Evolutionary conservation across 1,284 basidiomycete species (phyloP), one percentile per base, ranked within the genome.

Genomic region (Cryptococcus sp.): DNA sequence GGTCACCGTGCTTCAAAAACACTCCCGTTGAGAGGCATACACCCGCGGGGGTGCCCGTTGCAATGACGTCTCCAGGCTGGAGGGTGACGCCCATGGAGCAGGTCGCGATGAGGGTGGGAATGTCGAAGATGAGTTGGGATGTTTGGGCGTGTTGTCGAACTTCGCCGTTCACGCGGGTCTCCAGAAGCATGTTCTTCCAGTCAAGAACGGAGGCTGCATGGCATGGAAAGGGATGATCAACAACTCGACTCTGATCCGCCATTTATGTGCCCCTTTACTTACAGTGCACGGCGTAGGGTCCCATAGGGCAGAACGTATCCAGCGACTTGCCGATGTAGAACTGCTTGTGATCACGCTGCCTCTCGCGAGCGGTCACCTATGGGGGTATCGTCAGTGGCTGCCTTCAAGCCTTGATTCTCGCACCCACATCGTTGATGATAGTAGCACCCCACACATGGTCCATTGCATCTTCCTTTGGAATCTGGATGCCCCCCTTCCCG

Each of bases 271-370:
- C 20, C 1, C 23, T 6, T 38, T 9, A 51, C 61, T 57, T 55
- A 66, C 65, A 21, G 28, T 63, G 66, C 2, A 68, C 66, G 9
- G 65, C 66, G 52, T 60, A 66, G 5, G 65, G 64, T 6, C 66
- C 66, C 69, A 76, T 74, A 3, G 74, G 75, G 50, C 73, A 76
- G 56, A 76, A 76, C 0, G 73, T 75, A 56, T 77, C 74, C 18
- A 76, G 63, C 1, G 68, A 71, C 56, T 76, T 77, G 39, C 75
- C 74, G 33, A 75, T 69, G 54, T 66, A 73, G 56, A 73, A 73
- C 46, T 72, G 73, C 57, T 71, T 73, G 60, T 74, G 72, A 49
- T 72, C 70, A 15, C 69, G 61, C 56, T 76, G 73, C 9, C 68
- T 56, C 44, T 74, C 72, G 12, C 71, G 63, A 9, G 64, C 66